Evolutionary conservation across 2,329 filamentous ascomycete genomes (phyloP).

Genomic region (Penicillium sp.): DNA sequence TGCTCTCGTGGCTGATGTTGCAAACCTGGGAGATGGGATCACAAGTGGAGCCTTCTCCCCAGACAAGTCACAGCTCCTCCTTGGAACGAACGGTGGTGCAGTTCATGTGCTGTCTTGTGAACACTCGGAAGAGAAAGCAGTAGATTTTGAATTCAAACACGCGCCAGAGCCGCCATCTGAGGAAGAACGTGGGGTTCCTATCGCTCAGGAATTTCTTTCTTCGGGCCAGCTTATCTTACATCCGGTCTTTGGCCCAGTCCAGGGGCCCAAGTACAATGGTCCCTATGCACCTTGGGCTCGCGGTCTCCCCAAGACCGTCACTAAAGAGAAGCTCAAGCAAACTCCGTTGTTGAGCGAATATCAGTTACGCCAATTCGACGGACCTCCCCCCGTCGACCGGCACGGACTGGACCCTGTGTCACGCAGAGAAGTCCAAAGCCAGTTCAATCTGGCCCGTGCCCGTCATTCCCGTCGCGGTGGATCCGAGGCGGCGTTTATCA

Average conservation of each 20-base stretch:
- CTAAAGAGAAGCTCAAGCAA: conserved; percentile 25
- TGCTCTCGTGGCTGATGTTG: conserved; percentile 56
- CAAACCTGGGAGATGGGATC: conserved; percentile 55
- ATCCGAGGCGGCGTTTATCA: not conserved
- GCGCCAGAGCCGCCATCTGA: conserved; percentile 22
- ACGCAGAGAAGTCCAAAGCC: conserved; percentile 25
- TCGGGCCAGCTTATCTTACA: conserved; percentile 41
- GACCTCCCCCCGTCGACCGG: conserved; percentile 26
- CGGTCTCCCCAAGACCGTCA: conserved; percentile 21
- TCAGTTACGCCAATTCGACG: conserved; percentile 39
- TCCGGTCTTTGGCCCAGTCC: conserved; percentile 43
- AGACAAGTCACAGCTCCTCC: conserved; percentile 58
- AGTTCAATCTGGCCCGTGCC: conserved; percentile 33
- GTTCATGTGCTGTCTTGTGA: conserved; percentile 55
- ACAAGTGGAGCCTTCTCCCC: conserved; percentile 62
- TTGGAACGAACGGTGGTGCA: conserved; percentile 61
- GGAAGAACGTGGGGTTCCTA: conserved; percentile 32
- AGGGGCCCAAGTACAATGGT: conserved; percentile 47
- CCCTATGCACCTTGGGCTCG: conserved; percentile 49
- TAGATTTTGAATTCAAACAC: conserved; percentile 32
- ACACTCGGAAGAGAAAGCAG: conserved; percentile 28
- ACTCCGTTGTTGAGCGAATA: conserved; percentile 33
- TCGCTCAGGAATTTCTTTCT: conserved; percentile 35
- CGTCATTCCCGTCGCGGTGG: conserved; percentile 31
- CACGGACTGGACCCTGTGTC: conserved; percentile 25